Base-by-base conservation (phyloP, 768 basidiomycete species). In the Mycena vulgaris region DNA sequence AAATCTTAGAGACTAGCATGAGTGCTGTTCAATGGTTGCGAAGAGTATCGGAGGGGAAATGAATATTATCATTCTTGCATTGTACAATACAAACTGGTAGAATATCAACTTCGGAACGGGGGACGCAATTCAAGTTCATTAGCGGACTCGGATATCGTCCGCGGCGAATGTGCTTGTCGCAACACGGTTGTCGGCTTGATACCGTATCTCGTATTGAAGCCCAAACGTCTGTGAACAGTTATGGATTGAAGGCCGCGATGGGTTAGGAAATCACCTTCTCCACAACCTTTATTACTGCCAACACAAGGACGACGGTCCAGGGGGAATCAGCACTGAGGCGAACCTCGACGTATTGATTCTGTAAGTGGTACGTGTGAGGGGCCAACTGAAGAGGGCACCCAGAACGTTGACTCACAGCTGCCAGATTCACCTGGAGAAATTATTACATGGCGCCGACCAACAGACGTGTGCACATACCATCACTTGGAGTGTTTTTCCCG, bases 341-440 rank as follows among this genome's bases (percentile, higher is more conserved):
- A n/a, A 72, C 35, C 16, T 72, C 66, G n/a, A 72, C 70, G 27
- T 3, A 42, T 33, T 72, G 70, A 31, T 72, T 61, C 70, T 72
- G 25, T 27, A 31, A 14, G n/a, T 51, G 23, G 14, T 16, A 37
- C 4, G 47, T 6, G 39, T 21, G n/a, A 3, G 17, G 42, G 21
- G 42, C n/a, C 30, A 23, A 57, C 13, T 11, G 19, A 21, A 42
- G 31, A 30, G 17, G 9, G 35, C 2, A 17, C 11, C 14, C 19
- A 13, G 25, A 39, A 55, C 25, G 11, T 10, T n/a, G 16, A 61
- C 69, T 28, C 21, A 71, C 70, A 17, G 48, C 55, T 25, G 11
- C 30, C 5, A 71, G 52, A 28, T 71, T 70, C 3, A 70, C 57
- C 69, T 70, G 25, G 14, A 40, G 10, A 52, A 35, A n/a, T 63